Evolutionary conservation across 768 basidiomycete genomes (phyloP).

Genomic region (Melanogaster broomeanus): DNA sequence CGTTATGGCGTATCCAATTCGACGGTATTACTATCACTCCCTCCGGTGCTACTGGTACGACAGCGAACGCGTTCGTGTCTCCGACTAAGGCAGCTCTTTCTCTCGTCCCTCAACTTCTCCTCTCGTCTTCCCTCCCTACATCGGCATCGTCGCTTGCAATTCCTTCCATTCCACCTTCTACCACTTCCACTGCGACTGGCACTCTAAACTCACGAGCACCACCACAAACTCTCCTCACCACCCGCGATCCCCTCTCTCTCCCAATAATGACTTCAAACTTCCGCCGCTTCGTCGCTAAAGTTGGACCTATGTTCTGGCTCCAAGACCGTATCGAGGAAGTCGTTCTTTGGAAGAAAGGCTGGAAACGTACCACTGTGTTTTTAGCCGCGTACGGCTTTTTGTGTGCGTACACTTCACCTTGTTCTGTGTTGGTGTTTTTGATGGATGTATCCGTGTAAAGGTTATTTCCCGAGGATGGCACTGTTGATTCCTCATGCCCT

Average conservation of each 20-base stretch:
- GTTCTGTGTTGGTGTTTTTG: neutral
- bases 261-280: constrained; percentile 68
- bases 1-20: neutral
- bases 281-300: constrained; percentile 71
- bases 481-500: constrained; percentile 68
- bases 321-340: constrained; percentile 88
- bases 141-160: neutral
- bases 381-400: constrained; percentile 77
- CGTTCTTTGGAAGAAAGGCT: constrained; percentile 76
- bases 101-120: constrained; percentile 43
- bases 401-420: constrained; percentile 51
- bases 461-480: constrained; percentile 73
- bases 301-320: constrained; percentile 85
- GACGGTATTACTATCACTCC: constrained; percentile 4
- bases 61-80: constrained; percentile 13
- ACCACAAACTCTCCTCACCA: constrained; percentile 44
- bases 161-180: neutral
- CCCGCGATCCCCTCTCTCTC: constrained; percentile 71
- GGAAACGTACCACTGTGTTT: constrained; percentile 73
- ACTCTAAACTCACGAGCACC: constrained; percentile 19
- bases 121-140: constrained; percentile 20
- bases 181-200: constrained; percentile 20
- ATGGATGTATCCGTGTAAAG: constrained; percentile 37
- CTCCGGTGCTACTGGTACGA: constrained; percentile 23
- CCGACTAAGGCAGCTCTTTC: constrained; percentile 36